A percentile compares a stretch with the other conserved stretches of the same genome.
Evolutionary conservation across 1,139 yeast genomes (phyloP).

Genomic region (Arxiozyma bovina): DNA sequence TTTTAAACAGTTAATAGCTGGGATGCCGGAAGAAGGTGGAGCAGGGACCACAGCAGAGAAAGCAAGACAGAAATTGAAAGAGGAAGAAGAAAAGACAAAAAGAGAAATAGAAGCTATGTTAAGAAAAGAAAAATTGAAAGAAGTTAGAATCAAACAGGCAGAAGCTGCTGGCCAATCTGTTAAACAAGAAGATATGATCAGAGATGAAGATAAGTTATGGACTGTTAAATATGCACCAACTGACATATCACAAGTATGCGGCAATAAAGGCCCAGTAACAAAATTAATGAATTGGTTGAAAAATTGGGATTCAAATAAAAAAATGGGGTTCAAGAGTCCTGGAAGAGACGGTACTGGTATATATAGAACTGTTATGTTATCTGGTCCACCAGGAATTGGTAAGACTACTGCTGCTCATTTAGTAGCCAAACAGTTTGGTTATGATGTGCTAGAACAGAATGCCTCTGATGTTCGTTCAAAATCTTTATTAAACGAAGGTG

Average conservation of each 20-base stretch:
- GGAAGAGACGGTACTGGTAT: conserved; percentile 55
- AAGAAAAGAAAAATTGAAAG: conserved; percentile 31
- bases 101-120: conserved; percentile 45
- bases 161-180: conserved; percentile 19
- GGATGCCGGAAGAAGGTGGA: conserved; percentile 94
- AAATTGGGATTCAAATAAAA: conserved; percentile 61
- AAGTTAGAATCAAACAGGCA: conserved; percentile 21
- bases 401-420: conserved; percentile 75
- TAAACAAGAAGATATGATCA: conserved; percentile 16
- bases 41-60: conserved; percentile 65
- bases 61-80: conserved; percentile 60
- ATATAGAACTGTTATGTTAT: conserved; percentile 73
- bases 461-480: conserved; percentile 90
- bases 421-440: conserved; percentile 59
- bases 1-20: conserved; percentile 57
- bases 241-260: conserved; percentile 68
- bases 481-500: conserved; percentile 54
- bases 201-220: conserved; percentile 61
- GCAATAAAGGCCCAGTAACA: conserved; percentile 70
- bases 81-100: conserved; percentile 48
- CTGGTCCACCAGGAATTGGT: conserved; percentile 83
- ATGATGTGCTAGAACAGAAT: conserved; percentile 64
- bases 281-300: conserved; percentile 64
- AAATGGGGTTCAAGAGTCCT: conserved; percentile 46
- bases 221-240: conserved; percentile 89